phyloP scores from a whole-genome alignment of 179 eudicot species.

The Patellifolia procumbens region DNA sequence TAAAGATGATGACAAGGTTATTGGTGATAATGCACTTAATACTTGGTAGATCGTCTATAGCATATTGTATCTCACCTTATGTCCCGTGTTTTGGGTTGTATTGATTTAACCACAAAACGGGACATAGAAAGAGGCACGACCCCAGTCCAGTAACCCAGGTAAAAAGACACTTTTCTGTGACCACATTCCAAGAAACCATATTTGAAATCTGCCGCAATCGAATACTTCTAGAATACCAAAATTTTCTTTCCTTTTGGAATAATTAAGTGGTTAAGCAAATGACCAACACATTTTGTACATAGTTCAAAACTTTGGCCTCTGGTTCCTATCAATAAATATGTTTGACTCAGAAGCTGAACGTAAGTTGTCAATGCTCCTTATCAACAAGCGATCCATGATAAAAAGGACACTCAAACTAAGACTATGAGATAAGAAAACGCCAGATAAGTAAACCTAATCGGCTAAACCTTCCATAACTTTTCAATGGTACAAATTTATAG shows the following conservation, averaged over 20 bases:
- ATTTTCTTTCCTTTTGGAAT: not conserved
- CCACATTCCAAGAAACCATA: not conserved
- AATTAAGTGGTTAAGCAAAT: not conserved
- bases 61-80: not conserved
- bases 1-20: not conserved
- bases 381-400: not conserved
- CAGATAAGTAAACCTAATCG: too few relatives aligned
- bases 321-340: not conserved
- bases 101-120: not conserved
- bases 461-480: not conserved
- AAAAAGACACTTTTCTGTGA: not conserved
- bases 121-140: not conserved
- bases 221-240: not conserved
- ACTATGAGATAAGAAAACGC: not conserved
- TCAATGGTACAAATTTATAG: not conserved
- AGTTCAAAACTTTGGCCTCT: not conserved
- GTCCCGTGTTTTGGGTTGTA: too few relatives aligned
- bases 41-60: not conserved
- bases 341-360: not conserved
- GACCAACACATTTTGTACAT: not conserved
- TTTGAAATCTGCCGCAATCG: not conserved
- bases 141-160: not conserved
- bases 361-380: not conserved
- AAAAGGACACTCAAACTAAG: not conserved
- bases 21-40: not conserved